These are phyloP conservation scores for Quercus bicolor DNA, from an alignment of 306 rosid genomes.

Conservation along the genomic window DNA sequence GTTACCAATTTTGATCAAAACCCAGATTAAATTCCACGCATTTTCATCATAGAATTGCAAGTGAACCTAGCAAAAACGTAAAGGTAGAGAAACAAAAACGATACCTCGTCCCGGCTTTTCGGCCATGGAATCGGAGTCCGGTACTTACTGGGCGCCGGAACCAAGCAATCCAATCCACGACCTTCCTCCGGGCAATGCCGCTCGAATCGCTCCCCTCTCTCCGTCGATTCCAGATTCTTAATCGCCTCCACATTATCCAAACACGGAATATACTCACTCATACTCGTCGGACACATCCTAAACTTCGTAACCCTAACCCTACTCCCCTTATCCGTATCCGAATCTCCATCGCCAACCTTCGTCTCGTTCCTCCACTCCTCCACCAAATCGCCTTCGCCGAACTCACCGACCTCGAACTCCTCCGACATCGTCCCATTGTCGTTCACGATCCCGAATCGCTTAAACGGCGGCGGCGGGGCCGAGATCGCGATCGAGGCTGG, in stretches of 20 bases:
- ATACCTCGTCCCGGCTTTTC: slow-evolving; percentile 87
- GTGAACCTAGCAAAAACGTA: background rate
- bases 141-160: slow-evolving; percentile 81
- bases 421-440: slow-evolving; percentile 89
- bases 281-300: slow-evolving; percentile 41
- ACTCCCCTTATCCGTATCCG: slow-evolving; percentile 2
- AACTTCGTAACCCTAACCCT: slow-evolving; percentile 46
- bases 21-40: background rate
- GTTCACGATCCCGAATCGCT: slow-evolving; percentile 66
- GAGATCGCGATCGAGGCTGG: background rate
- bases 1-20: background rate
- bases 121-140: slow-evolving; percentile 88
- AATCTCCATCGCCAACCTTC: slow-evolving; percentile 22
- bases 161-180: slow-evolving; percentile 67
- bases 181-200: slow-evolving; percentile 71
- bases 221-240: slow-evolving; percentile 53
- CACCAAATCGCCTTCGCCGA: slow-evolving; percentile 50
- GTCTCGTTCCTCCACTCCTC: slow-evolving; percentile 76
- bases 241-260: slow-evolving; percentile 74
- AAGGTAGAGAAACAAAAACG: background rate
- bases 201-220: slow-evolving; percentile 70
- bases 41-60: background rate
- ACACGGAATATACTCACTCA: slow-evolving; percentile 90
- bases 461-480: slow-evolving; percentile 8
- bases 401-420: slow-evolving; percentile 69